Conservation (phyloP, 176 grass and related monocot species). For the Raddia distichophylla region DNA sequence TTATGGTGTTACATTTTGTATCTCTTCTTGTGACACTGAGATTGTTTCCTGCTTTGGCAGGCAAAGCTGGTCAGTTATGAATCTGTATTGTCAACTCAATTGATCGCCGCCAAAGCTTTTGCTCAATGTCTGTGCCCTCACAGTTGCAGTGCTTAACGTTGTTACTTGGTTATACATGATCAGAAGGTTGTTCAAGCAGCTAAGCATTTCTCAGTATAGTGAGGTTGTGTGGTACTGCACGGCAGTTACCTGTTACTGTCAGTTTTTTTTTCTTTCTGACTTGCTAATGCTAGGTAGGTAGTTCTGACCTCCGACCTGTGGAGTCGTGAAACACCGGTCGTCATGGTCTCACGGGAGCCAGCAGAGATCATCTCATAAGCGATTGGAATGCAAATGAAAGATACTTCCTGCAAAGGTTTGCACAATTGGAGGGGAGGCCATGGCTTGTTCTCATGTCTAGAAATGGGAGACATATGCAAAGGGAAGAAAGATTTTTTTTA, state of each 20-base stretch:
- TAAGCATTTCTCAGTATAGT: not conserved
- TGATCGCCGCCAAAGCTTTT: not conserved
- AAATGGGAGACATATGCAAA: no score
- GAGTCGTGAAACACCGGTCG: not conserved
- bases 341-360: not conserved
- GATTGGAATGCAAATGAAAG: no score
- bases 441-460: no score
- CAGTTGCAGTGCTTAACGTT: not conserved
- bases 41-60: constrained; percentile 11
- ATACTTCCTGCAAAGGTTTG: no score
- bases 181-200: not conserved
- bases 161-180: not conserved
- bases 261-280: no score
- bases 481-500: no score
- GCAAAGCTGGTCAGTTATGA: not conserved
- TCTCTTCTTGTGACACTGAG: not conserved
- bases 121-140: not conserved
- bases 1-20: not conserved
- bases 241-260: no score
- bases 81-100: not conserved
- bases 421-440: no score
- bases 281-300: no score
- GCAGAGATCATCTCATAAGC: no score
- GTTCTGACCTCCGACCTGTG: no score
- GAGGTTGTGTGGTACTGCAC: no score